Base-by-base conservation (phyloP, 805 yeast species). In the Pichia occidentalis region DNA sequence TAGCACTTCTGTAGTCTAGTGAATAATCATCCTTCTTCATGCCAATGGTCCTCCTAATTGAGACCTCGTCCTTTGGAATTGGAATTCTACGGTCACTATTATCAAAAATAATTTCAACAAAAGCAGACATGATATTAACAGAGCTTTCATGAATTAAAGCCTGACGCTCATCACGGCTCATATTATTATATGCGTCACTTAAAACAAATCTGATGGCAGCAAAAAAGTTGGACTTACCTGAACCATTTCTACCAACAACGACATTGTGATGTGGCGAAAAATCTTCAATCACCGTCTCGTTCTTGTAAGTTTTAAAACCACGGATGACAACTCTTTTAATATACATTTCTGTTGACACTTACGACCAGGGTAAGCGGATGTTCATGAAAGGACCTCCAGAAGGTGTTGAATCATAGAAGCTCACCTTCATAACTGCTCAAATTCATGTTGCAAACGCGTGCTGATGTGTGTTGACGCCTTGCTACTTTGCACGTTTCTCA, bases 151-250 rank as follows among this genome's bases (percentile, higher is more conserved):
- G 95, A 37, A 88, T 80, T 41, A 88, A 65, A 2, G 88, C 83
- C 51, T 82, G 88, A 47, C 96, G 70, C 52, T 86, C 95, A 48
- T 86, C 95, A 46, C 90, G 65, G 18, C 80, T 68, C 79, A 88
- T 71, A 54, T 85, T 82, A 3, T 85, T 80, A 56, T 84, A 85
- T 24, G 90, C 94, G 55, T 90, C 97, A 32, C 95, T 80, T 16
- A 92, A 60, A 9, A 87, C 97, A 62, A 88, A 92, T 45, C 97
- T 68, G 40, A 90, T 83, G 9, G 98, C 97, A 12, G 95, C 87
- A 59, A 90, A 92, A 61, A 90, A 83, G 59, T 92, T 90, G 28
- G 95, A 85, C 57, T 92, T 90, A 7, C 98, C 98, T 7, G 95
- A 84, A n/a, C 97, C 97, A 60, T 88, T 88, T 35, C 95, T 65